A percentile compares a stretch with the other conserved stretches of the same genome.
Conservation (phyloP, 129 eudicot species). For the Solidago caesia region DNA sequence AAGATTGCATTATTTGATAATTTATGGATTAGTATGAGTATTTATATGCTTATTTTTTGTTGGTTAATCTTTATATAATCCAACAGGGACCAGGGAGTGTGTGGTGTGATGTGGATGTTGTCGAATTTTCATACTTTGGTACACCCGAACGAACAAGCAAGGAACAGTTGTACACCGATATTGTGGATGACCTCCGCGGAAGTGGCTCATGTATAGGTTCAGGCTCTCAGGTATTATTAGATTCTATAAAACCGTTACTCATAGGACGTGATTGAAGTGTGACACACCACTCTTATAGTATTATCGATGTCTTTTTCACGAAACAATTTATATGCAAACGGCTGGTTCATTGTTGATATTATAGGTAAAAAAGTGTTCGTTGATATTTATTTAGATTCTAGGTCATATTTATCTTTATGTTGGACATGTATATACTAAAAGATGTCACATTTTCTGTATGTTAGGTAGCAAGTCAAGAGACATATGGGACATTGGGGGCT, state of each 20-base stretch:
- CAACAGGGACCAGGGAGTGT: conserved; percentile 96
- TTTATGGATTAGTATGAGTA: not conserved
- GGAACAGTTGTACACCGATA: conserved; percentile 85
- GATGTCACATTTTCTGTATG: not conserved
- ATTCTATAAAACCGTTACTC: not conserved
- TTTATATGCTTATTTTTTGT: not conserved
- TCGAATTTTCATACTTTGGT: conserved; percentile 91
- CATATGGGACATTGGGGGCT: conserved; percentile 95
- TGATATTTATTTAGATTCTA: not conserved
- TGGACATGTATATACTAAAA: not conserved
- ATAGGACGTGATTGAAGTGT: conserved; percentile 13
- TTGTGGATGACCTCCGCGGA: conserved; percentile 95
- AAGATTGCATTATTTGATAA: not conserved
- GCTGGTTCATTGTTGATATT: conserved; percentile 9
- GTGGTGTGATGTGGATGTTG: conserved; percentile 98
- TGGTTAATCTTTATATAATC: conserved; percentile 23
- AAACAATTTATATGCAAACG: conserved; percentile 21
- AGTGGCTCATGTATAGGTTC: conserved; percentile 91
- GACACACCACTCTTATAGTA: not conserved
- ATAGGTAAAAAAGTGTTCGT: not conserved
- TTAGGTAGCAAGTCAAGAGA: conserved; percentile 96
- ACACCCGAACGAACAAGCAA: conserved; percentile 83
- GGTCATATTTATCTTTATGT: not conserved
- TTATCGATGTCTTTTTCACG: conserved; percentile 5
- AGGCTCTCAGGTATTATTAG: conserved; percentile 76